These are phyloP conservation scores for Solidago caesia DNA, from an alignment of 129 eudicot species.

Conservation along the genomic window DNA sequence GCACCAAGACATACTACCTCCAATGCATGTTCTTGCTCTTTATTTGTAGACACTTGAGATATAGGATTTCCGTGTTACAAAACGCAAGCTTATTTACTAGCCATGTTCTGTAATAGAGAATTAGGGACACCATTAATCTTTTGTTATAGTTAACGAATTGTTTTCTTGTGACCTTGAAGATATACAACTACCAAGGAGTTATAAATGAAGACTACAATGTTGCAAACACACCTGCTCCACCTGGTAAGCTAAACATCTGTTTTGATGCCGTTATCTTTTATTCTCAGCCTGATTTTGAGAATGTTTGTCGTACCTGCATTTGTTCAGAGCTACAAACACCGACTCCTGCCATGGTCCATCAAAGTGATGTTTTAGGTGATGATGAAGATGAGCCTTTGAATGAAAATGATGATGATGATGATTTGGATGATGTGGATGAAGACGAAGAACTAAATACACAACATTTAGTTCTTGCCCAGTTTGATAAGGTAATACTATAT, in stretches of 20 bases:
- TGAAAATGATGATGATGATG: constrained; percentile 91
- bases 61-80: no score
- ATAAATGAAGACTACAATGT: constrained; percentile 93
- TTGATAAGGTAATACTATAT: constrained; percentile 69
- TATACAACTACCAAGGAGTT: constrained; percentile 91
- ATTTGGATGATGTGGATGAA: constrained; percentile 86
- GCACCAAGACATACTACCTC: no score
- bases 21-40: no score
- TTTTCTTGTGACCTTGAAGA: constrained; percentile 47
- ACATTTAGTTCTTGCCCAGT: constrained; percentile 89
- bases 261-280: not conserved
- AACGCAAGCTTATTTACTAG: no score
- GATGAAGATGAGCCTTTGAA: constrained; percentile 92
- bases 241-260: constrained; percentile 43
- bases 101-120: no score
- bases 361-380: constrained; percentile 60
- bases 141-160: constrained; percentile 17
- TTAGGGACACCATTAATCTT: not conserved
- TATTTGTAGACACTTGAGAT: no score
- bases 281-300: not conserved
- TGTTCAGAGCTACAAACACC: constrained; percentile 72
- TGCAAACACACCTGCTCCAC: constrained; percentile 93
- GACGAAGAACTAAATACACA: constrained; percentile 91
- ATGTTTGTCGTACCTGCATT: constrained; percentile 22
- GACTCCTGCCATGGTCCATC: constrained; percentile 68